These are phyloP conservation scores for Fusarium pseudocircinatum DNA, from an alignment of 2,329 filamentous ascomycete genomes.

Conservation along the genomic window DNA sequence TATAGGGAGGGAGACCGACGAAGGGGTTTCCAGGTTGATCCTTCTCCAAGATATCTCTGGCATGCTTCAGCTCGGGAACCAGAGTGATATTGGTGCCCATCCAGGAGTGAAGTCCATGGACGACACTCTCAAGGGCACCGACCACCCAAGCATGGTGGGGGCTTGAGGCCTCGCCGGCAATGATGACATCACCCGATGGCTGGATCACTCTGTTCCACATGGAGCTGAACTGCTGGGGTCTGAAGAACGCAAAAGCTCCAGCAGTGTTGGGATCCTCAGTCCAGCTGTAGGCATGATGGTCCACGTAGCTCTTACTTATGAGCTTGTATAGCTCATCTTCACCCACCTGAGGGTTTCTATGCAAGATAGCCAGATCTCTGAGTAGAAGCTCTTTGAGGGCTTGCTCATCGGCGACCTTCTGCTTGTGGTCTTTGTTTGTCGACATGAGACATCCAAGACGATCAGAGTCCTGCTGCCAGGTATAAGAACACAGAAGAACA, in stretches of 20 bases:
- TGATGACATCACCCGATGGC: conserved; percentile 19
- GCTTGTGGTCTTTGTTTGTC: background rate
- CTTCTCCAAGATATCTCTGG: background rate
- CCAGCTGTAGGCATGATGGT: conserved; percentile 2
- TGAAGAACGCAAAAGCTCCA: conserved; percentile 21
- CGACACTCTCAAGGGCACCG: conserved; percentile 7
- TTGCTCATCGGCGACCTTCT: background rate
- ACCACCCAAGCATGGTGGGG: conserved; percentile 9
- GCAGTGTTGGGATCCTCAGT: conserved; percentile 4
- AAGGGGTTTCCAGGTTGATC: background rate
- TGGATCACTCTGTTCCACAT: conserved; percentile 17
- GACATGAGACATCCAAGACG: conserved; percentile 3
- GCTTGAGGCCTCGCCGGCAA: conserved; percentile 15
- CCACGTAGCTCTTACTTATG: conserved; percentile 4
- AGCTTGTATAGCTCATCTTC: background rate
- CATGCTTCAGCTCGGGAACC: background rate
- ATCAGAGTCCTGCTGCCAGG: conserved; percentile 12
- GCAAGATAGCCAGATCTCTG: background rate
- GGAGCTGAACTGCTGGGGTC: conserved; percentile 12
- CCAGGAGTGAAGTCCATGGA: background rate
- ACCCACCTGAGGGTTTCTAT: background rate
- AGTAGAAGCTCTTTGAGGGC: background rate
- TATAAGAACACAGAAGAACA: conserved; percentile 9
- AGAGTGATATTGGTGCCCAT: background rate
- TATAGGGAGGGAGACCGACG: background rate